These are phyloP conservation scores for Incumbomyces delicatus DNA, from an alignment of 2,329 filamentous ascomycete genomes.

Conservation along the genomic window DNA sequence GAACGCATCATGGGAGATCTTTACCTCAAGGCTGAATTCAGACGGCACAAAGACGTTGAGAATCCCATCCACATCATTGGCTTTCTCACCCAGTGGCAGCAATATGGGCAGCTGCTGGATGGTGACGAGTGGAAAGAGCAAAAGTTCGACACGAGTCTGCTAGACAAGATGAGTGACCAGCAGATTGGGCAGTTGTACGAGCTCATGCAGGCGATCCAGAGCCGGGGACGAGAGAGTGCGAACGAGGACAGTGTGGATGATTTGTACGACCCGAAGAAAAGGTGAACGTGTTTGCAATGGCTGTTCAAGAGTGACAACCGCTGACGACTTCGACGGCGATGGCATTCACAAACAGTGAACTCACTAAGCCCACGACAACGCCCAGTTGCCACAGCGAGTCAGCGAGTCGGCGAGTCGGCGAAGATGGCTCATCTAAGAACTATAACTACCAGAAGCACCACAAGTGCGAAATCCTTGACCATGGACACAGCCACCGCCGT, in stretches of 20 bases:
- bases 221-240: constrained; percentile 40
- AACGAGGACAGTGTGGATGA: constrained; percentile 30
- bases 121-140: constrained; percentile 77
- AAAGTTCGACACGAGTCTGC: constrained; percentile 59
- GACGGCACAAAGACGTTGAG: constrained; percentile 70
- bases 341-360: background rate
- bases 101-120: constrained; percentile 86
- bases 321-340: background rate
- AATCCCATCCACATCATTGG: constrained; percentile 92
- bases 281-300: constrained; percentile 1
- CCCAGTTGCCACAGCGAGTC: background rate
- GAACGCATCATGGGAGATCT: constrained; percentile 77
- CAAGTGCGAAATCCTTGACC: too few relatives aligned
- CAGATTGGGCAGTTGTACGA: constrained; percentile 92
- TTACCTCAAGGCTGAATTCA: constrained; percentile 88
- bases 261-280: constrained; percentile 4
- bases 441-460: too few relatives aligned
- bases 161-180: constrained; percentile 93
- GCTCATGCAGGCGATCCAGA: constrained; percentile 72
- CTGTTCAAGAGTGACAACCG: constrained; percentile 3
- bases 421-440: too few relatives aligned
- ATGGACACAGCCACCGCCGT: too few relatives aligned
- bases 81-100: constrained; percentile 92
- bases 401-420: too few relatives aligned
- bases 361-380: background rate